phyloP scores from a whole-genome alignment of 1,284 basidiomycete genomes.

The Violaceomyces palustris region DNA sequence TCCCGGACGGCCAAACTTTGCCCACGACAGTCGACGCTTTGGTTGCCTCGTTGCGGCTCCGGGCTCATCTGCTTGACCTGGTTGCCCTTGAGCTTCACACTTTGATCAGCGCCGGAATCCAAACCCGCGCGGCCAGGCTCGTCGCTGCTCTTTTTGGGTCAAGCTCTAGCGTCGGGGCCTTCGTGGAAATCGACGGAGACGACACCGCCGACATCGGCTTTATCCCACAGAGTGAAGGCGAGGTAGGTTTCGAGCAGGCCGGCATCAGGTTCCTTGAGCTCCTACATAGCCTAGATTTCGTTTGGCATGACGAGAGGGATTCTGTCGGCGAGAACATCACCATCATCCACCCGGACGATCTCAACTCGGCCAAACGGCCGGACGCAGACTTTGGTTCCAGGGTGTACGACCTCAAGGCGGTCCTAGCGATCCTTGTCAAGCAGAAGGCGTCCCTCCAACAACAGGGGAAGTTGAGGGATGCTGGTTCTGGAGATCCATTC shows the following conservation, averaged over 20 bases:
- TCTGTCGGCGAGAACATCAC: conserved; percentile 61
- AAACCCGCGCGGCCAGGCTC: conserved; percentile 42
- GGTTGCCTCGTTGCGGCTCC: conserved; percentile 72
- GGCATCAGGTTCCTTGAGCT: conserved; percentile 82
- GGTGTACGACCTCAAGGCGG: conserved; percentile 68
- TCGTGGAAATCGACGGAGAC: conserved; percentile 11
- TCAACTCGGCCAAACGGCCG: conserved; percentile 70
- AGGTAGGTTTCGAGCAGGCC: conserved; percentile 52
- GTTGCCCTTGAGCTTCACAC: conserved; percentile 85
- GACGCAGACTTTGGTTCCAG: conserved; percentile 67
- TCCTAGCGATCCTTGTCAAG: conserved; percentile 56
- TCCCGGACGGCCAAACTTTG: conserved; percentile 67
- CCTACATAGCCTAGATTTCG: conserved; percentile 76
- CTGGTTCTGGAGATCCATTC: conserved; percentile 31
- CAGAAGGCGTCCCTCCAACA: conserved; percentile 33
- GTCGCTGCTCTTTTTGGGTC: conserved; percentile 44
- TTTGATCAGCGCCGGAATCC: conserved; percentile 66
- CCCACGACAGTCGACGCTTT: conserved; percentile 69
- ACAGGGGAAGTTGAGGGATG: conserved; percentile 29
- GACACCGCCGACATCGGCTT: conserved; percentile 28
- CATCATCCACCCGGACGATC: conserved; percentile 56
- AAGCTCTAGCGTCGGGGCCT: conserved; percentile 15
- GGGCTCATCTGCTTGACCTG: conserved; percentile 78
- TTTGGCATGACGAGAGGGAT: conserved; percentile 69
- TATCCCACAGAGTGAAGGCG: conserved; percentile 19